Base-by-base conservation (phyloP, 108 stramenopile species). In the Cyclotella cryptica region DNA sequence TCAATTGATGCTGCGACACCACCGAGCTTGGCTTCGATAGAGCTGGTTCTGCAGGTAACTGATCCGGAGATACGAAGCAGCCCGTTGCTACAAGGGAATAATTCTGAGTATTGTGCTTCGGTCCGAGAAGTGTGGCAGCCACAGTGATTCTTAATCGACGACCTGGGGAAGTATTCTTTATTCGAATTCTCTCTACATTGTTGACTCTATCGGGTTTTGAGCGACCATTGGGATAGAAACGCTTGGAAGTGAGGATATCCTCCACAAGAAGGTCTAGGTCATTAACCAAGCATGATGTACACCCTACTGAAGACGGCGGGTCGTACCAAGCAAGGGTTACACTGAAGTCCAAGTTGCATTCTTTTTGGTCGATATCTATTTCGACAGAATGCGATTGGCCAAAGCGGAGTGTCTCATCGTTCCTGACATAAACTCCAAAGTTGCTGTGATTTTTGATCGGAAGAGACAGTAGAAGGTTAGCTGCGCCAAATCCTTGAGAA, bases 301-400 rank as follows among this genome's bases (percentile, higher is more conserved):
- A 88, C 30, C 66, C 47, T 26, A 51, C 35, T 41, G 63, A 42
- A n/a, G 57, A 83, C 3, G 88, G 79, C 29, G 89, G 86, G 55
- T 92, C 91, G 62, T 72, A 74, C 89, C 89, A 92, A 5, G 73
- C 69, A 55, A 92, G 69, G 35, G 89, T 88, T 13, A 80, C 85
- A 52, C 75, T 76, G 10, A 89, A 61, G 44, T 55, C 44, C 14
- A 58, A 46, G 66, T 55, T 45, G 74, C 75, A 71, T 11, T 44
- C 19, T 28, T 59, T 12, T n/a, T 52, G 40, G 62, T 75, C 24
- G 18, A 84, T 70, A 0, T 49, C 45, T 21, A 73, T 8, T 17
- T 54, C 58, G 53, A 76, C 47, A 14, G 40, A 76, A 3, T 71
- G 57, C 10, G 42, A 18, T 21, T 47, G n/a, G 2, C 59, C 71